phyloP scores from a whole-genome alignment of 352 stramenopile genomes.

The Blastocystis sp. region DNA sequence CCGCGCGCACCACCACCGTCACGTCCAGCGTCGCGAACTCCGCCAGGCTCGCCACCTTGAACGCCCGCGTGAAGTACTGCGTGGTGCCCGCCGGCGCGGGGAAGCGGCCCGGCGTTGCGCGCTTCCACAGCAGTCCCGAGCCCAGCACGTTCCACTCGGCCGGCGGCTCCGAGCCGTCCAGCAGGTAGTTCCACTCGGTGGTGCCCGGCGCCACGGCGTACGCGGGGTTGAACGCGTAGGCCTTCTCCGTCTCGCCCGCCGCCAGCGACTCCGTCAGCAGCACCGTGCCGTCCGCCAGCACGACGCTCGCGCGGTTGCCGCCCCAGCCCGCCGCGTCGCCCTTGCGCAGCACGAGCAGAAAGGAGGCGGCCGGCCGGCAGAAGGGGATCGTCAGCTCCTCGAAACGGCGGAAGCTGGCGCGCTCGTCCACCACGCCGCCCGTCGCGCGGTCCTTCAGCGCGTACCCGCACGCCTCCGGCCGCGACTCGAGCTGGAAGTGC shows the following conservation, averaged over 20 bases:
- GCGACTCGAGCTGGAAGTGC: not conserved
- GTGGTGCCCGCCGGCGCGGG: conserved; percentile 21
- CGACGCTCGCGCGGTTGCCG: not conserved
- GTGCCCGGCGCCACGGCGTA: conserved; percentile 3
- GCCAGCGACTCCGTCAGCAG: conserved; percentile 50
- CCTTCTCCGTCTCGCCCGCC: conserved; percentile 20
- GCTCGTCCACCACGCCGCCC: not conserved
- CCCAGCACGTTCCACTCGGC: not conserved
- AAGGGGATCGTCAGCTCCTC: conserved; percentile 12
- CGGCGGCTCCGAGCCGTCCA: not conserved
- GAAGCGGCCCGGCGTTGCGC: conserved; percentile 15
- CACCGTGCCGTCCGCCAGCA: conserved; percentile 8
- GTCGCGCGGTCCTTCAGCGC: conserved; percentile 30
- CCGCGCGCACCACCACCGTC: conserved; percentile 28
- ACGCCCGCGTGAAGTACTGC: conserved; percentile 51
- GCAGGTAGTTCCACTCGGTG: conserved; percentile 46
- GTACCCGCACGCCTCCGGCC: not conserved
- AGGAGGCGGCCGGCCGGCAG: not conserved
- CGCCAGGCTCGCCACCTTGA: not conserved
- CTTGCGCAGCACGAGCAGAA: conserved; percentile 15
- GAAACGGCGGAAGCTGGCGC: not conserved
- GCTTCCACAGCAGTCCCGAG: not conserved
- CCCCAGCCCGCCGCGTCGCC: not conserved
- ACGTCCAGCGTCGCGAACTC: not conserved
- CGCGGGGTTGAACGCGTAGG: conserved; percentile 12